Conservation (phyloP, 2,329 filamentous ascomycete species). For the Zymoseptoria ardabiliae region DNA sequence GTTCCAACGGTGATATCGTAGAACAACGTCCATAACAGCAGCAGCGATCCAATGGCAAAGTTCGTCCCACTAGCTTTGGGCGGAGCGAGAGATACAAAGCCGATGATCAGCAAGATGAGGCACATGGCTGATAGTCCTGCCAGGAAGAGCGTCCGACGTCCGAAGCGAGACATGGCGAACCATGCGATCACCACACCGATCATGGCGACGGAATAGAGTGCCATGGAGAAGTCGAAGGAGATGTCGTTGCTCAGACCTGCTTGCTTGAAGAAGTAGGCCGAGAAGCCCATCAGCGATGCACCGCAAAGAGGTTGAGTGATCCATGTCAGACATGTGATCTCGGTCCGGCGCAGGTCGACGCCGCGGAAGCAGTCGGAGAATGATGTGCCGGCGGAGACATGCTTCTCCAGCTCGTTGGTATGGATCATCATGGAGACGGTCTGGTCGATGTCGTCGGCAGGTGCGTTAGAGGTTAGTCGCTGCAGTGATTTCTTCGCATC, state of each 20-base stretch:
- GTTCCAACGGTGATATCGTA: constrained; percentile 23
- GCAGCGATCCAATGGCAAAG: constrained; percentile 19
- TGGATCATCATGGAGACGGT: constrained; percentile 22
- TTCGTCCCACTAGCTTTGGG: constrained; percentile 7
- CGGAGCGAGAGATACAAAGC: constrained; percentile 17
- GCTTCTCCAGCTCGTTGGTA: constrained; percentile 26
- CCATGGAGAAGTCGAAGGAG: constrained; percentile 24
- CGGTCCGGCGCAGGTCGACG: constrained; percentile 29
- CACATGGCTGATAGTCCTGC: constrained; percentile 16
- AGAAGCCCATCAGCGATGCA: constrained; percentile 26
- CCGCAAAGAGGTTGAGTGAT: constrained; percentile 30
- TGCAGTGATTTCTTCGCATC: constrained; percentile 2
- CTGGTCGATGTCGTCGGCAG: constrained; percentile 10
- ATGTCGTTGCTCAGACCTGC: constrained; percentile 25
- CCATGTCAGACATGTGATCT: constrained; percentile 28
- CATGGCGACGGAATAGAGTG: constrained; percentile 34
- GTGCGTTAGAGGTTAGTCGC: constrained; percentile 5
- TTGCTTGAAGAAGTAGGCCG: constrained; percentile 33
- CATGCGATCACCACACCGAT: constrained; percentile 28
- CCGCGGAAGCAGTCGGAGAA: constrained; percentile 33
- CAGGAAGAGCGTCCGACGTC: constrained; percentile 31
- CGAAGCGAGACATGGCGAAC: constrained; percentile 28
- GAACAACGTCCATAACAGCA: constrained; percentile 16
- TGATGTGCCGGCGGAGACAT: constrained; percentile 19
- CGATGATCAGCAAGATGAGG: constrained; percentile 18